These are phyloP conservation scores for Amylocystis lapponica DNA, from an alignment of 768 basidiomycete genomes.

Conservation along the genomic window DNA sequence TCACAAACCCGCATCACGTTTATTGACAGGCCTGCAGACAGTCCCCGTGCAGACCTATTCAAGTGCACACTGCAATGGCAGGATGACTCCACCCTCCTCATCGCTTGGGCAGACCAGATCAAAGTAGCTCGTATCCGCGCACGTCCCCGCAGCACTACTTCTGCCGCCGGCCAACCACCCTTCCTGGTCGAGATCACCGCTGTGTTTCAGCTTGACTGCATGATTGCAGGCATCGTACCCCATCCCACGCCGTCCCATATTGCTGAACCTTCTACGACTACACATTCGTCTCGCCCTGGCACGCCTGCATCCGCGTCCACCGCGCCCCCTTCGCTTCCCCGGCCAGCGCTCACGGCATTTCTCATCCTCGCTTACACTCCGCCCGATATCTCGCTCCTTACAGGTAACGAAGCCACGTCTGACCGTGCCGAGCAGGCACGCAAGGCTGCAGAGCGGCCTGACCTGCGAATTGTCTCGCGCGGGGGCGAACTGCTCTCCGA, in stretches of 20 bases:
- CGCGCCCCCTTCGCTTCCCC: constrained; percentile 18
- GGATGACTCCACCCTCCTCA: constrained; percentile 83
- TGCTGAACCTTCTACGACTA: no score
- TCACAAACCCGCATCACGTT: constrained; percentile 76
- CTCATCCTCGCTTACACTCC: constrained; percentile 85
- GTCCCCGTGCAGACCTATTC: constrained; percentile 92
- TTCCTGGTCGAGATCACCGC: constrained; percentile 84
- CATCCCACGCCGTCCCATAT: constrained; percentile 54
- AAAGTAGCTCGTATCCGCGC: constrained; percentile 80
- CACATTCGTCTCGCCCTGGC: constrained; percentile 1
- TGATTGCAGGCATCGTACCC: constrained; percentile 87
- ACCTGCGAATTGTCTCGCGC: constrained; percentile 86
- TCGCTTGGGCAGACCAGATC: constrained; percentile 92
- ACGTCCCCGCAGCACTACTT: constrained; percentile 41
- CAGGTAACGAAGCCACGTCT: constrained; percentile 55
- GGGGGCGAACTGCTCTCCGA: constrained; percentile 83
- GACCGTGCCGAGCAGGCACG: constrained; percentile 73
- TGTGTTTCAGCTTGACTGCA: constrained; percentile 89
- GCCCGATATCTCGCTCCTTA: constrained; percentile 59
- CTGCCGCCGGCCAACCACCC: constrained; percentile 48
- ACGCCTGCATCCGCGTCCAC: constrained; percentile 16
- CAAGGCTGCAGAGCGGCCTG: constrained; percentile 86
- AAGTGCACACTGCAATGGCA: constrained; percentile 91
- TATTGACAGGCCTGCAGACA: constrained; percentile 76
- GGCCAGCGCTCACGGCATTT: constrained; percentile 58